Evolutionary conservation across 768 basidiomycete species (phyloP).

Genomic region (Suillus plorans): DNA sequence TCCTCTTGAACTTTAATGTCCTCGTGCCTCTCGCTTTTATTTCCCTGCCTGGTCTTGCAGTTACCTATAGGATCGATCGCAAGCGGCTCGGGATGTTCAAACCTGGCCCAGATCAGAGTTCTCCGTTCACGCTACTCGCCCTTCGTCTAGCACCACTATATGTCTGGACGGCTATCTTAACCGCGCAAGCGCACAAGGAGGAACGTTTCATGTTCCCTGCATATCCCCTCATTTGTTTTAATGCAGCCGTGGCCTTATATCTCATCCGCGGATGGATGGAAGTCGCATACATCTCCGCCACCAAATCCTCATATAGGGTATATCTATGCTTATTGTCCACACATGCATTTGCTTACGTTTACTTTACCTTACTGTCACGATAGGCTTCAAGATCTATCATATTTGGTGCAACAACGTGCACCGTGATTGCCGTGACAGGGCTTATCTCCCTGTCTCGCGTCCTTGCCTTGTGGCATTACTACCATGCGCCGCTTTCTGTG

Average conservation of each 20-base stretch:
- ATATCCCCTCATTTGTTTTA: conserved; percentile 90
- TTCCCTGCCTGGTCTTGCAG: conserved; percentile 72
- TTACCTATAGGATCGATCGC: conserved; percentile 75
- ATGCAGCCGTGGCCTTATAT: conserved; percentile 87
- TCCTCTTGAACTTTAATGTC: conserved; percentile 93
- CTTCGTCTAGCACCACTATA: conserved; percentile 87
- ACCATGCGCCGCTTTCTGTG: conserved; percentile 83
- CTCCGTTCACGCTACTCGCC: conserved; percentile 75
- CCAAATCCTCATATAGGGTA: conserved; percentile 84
- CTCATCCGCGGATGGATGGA: conserved; percentile 88
- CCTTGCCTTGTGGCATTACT: conserved; percentile 82
- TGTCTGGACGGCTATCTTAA: conserved; percentile 83
- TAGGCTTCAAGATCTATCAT: conserved; percentile 77
- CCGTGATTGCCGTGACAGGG: conserved; percentile 61
- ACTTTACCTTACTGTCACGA: not conserved
- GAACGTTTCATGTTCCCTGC: conserved; percentile 98
- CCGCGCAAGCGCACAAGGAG: conserved; percentile 90
- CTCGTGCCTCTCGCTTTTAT: conserved; percentile 76
- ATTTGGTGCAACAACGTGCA: conserved; percentile 75
- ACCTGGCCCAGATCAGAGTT: conserved; percentile 59
- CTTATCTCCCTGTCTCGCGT: conserved; percentile 79
- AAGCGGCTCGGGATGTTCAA: conserved; percentile 65
- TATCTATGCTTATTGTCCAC: conserved; percentile 24
- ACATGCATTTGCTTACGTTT: not conserved
- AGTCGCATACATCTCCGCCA: conserved; percentile 66